A percentile compares a stretch with the other conserved stretches of the same genome.
These are phyloP conservation scores for Crithidia bombi DNA, from an alignment of 208 protist genomes.

Conservation along the genomic window DNA sequence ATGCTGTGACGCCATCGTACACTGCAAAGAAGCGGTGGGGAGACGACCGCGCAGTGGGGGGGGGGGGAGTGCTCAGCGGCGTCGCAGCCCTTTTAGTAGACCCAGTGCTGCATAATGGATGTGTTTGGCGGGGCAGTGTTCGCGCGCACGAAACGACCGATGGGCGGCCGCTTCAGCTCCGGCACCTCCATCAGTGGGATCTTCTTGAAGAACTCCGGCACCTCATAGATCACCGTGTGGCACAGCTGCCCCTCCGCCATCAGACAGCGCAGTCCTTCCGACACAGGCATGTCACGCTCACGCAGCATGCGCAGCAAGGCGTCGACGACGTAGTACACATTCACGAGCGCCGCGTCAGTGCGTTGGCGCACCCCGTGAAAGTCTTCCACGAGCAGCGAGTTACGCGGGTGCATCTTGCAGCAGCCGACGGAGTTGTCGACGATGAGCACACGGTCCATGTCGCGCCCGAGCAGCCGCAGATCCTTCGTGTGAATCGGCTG, in stretches of 20 bases:
- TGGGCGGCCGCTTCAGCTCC: slow-evolving; percentile 81
- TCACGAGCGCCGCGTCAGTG: slow-evolving; percentile 82
- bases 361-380: slow-evolving; percentile 73
- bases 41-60: too few species aligned
- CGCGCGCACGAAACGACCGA: slow-evolving; percentile 65
- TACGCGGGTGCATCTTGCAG: slow-evolving; percentile 89
- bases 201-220: slow-evolving; percentile 74
- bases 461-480: slow-evolving; percentile 88
- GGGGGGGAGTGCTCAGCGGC: too few species aligned
- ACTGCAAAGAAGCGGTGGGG: too few species aligned
- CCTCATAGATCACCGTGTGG: slow-evolving; percentile 41
- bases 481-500: slow-evolving; percentile 93
- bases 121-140: slow-evolving; percentile 60
- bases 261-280: slow-evolving; percentile 53
- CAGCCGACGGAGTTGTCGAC: slow-evolving; percentile 93
- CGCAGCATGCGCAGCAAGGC: slow-evolving; percentile 54
- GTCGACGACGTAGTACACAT: slow-evolving; percentile 91
- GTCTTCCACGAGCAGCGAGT: slow-evolving; percentile 88
- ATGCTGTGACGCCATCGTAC: too few species aligned
- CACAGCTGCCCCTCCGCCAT: slow-evolving; percentile 73
- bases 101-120: slow-evolving; percentile 87
- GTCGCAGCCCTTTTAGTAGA: slow-evolving; percentile 43
- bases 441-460: slow-evolving; percentile 88
- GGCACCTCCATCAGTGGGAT: slow-evolving; percentile 78
- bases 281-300: slow-evolving; percentile 46